Base-by-base conservation (phyloP, 2,329 filamentous ascomycete species). In the Arthroderma sp. region DNA sequence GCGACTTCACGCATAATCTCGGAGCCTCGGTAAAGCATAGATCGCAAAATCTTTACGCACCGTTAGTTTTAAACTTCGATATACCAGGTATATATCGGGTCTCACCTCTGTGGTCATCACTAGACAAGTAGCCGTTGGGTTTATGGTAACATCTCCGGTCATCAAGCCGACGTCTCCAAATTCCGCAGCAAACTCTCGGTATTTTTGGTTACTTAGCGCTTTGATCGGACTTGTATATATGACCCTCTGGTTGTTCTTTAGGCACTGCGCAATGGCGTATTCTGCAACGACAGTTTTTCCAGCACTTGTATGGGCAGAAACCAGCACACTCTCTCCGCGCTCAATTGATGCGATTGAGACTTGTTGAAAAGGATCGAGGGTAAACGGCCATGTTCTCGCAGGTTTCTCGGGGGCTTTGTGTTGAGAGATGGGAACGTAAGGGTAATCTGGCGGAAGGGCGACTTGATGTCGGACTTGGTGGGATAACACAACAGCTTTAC, bases 181-280 rank as follows among this genome's bases (percentile, higher is more conserved):
- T 48, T 94, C 86, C 36, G 84, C 86, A 54, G 84, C 81, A 64
- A 98, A 98, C 61, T 98, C 91, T 70, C 91, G 77, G 64, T 94
- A 98, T 63, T 98, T 98, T 61, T 98, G 91, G 66, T 98, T 98
- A 66, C 88, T 96, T 56, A 98, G 71, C 7, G 91, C 91, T 68
- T 98, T 98, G 73, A 98, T 98, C 1, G 91, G 91, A 74, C 88
- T 95, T 6, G 91, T 98, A 68, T 98, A 98, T 63, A 98, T 98
- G 57, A 98, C 89, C 61, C 91, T 78, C 69, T 98, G 91, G 66
- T 96, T 96, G 63, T 87, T 85, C 73, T 91, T 93, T 63, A 98
- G 72, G 64, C 91, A 94, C 58, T 98, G 91, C 10, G 93, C 91
- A 61, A 98, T 93, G 15, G 91, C 93, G 61, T 98, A 98, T 65